A percentile compares a stretch with the other conserved stretches of the same genome.
Evolutionary conservation across 2,329 filamentous ascomycete species (phyloP).

Genomic region (Camptophora hylomeconis): DNA sequence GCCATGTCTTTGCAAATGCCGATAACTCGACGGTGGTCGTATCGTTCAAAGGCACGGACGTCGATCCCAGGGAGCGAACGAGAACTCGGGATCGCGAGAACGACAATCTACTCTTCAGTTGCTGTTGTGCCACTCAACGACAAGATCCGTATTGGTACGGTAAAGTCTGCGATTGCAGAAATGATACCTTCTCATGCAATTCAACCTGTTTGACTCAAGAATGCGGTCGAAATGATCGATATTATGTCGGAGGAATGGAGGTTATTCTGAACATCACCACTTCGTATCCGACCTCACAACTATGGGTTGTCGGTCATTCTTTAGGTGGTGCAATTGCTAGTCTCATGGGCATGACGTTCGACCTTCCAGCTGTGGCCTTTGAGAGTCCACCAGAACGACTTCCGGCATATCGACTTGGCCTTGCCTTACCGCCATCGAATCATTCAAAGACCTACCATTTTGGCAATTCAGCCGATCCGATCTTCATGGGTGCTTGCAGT

Average conservation of each 20-base stretch:
- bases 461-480: slow-evolving; percentile 14
- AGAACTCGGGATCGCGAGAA: slow-evolving; percentile 9
- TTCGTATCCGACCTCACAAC: slow-evolving; percentile 8
- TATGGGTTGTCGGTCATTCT: slow-evolving; percentile 15
- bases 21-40: slow-evolving; percentile 12
- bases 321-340: slow-evolving; percentile 12
- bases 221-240: slow-evolving; percentile 9
- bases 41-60: slow-evolving; percentile 14
- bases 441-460: slow-evolving; percentile 8
- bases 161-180: slow-evolving; percentile 12
- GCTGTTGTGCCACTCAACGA: slow-evolving; percentile 13
- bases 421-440: slow-evolving; percentile 4
- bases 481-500: slow-evolving; percentile 15
- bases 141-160: slow-evolving; percentile 11
- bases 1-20: slow-evolving; percentile 12
- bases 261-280: slow-evolving; percentile 8
- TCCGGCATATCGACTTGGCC: slow-evolving; percentile 10
- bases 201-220: slow-evolving; percentile 10
- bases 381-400: slow-evolving; percentile 13
- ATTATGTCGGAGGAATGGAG: slow-evolving; percentile 10
- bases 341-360: slow-evolving; percentile 11
- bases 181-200: slow-evolving; percentile 11
- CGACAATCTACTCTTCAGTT: slow-evolving; percentile 15
- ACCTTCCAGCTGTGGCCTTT: slow-evolving; percentile 11
- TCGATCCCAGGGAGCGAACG: slow-evolving; percentile 9